Evolutionary conservation across 768 basidiomycete species (phyloP), one percentile per base, ranked within the genome.

Genomic region (Mycena kentingensis): DNA sequence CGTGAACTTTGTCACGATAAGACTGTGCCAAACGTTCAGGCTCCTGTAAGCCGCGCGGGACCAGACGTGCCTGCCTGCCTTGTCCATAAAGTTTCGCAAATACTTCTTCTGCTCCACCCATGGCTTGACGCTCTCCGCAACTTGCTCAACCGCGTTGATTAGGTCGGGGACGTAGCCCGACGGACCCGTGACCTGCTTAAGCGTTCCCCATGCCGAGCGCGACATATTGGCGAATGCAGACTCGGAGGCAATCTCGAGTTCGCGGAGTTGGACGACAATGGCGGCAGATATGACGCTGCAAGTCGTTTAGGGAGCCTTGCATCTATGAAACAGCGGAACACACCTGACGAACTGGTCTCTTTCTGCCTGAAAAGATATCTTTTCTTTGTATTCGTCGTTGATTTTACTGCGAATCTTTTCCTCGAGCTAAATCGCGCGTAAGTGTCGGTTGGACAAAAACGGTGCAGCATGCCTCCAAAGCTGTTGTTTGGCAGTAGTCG

Each of bases 71-170:
- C 89, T 92, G 51, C 89, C 88, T 8, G 88, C 87, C 68, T 97
- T 98, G 66, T 99, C 97, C 46, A 94, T 83, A 67, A 95, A 84
- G 70, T 95, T 99, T 48, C 93, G 77, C 36, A 93, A 66, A 69
- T 95, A 98, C 65, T 93, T 97, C 80, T 97, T 97, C 63, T 93
- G 90, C 69, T 98, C 94, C 10, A 98, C 78, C 8, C 88, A 76
- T 3, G 88, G 86, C 54, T 88, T 86, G 46, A 96, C 81, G 12
- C 78, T 72, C 42, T 91, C 92, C 3, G 86, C 77, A 7, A 94
- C 83, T 63, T 86, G 82, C 59, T 92, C 89, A 22, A 88, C 77
- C 1, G 83, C 82, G 42, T 79, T 81, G 3, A 88, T 80, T 16
- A 98, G 72, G 44, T 96, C 94, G 4, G 74, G 74, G 4, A 91